phyloP scores from a whole-genome alignment of 192 early-diverging fungal genomes.

The Geranomyces variabilis region DNA sequence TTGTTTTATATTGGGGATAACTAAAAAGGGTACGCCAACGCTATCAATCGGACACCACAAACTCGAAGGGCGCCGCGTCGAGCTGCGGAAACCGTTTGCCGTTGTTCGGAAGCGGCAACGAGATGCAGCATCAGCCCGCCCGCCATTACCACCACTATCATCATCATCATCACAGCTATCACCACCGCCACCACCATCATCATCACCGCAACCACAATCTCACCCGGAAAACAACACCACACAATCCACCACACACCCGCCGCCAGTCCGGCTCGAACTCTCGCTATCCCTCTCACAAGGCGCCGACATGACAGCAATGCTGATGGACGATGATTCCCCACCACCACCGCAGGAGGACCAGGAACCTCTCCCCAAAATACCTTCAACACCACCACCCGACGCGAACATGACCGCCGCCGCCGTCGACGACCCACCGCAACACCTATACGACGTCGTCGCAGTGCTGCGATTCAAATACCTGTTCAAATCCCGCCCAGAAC shows the following conservation, averaged over 20 bases:
- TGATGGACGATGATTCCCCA: not conserved
- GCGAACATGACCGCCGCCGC: not conserved
- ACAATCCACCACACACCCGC: not conserved
- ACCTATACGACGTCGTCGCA: constrained; percentile 29
- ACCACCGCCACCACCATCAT: too few relatives aligned
- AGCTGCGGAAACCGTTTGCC: constrained; percentile 25
- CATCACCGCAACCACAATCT: too few relatives aligned
- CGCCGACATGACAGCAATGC: not conserved
- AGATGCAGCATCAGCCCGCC: not conserved
- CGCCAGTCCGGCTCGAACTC: not conserved
- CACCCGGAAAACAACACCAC: not conserved
- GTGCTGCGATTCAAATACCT: constrained; percentile 32
- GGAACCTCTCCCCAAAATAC: not conserved
- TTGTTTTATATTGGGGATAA: constrained; percentile 14
- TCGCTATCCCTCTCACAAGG: constrained; percentile 2
- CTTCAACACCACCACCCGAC: not conserved
- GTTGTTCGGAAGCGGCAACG: constrained; percentile 17
- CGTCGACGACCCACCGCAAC: not conserved
- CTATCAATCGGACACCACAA: constrained; percentile 33
- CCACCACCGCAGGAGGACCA: too few relatives aligned
- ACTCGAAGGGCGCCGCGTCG: constrained; percentile 30
- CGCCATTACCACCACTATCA: not conserved
- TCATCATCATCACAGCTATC: too few relatives aligned
- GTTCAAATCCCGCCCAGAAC: constrained; percentile 33
- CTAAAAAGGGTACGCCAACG: too few relatives aligned